Conservation (phyloP, 1,284 basidiomycete species). For the Cryptococcus sp. region DNA sequence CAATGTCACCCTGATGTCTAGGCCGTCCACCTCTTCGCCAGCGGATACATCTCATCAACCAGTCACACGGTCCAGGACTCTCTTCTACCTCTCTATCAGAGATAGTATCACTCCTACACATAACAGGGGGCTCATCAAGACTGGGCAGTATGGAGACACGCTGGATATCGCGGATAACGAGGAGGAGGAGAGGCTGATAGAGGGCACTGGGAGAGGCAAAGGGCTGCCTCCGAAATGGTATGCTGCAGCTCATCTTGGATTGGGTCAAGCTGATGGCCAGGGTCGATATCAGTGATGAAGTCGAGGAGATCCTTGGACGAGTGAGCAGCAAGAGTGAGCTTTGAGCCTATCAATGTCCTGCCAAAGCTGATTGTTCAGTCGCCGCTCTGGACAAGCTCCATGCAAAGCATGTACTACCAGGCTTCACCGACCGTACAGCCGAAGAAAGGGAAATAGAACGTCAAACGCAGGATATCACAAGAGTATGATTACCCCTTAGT, state of each 20-base stretch:
- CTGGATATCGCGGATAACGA: conserved; percentile 51
- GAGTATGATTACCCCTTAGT: conserved; percentile 50
- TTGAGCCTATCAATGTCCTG: not conserved
- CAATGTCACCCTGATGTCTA: conserved; percentile 2
- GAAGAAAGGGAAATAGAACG: conserved; percentile 93
- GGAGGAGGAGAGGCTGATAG: conserved; percentile 71
- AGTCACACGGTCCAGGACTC: conserved; percentile 76
- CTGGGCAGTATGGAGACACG: conserved; percentile 40
- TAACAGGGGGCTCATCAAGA: not conserved
- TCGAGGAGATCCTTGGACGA: conserved; percentile 68
- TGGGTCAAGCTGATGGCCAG: conserved; percentile 50
- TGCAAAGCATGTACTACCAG: conserved; percentile 90
- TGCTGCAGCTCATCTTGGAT: conserved; percentile 15
- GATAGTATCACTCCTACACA: conserved; percentile 55
- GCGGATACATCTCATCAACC: conserved; percentile 16
- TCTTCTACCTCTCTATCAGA: conserved; percentile 90
- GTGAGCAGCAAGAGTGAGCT: conserved; percentile 72
- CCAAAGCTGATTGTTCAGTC: conserved; percentile 53
- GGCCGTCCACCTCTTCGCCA: conserved; percentile 1
- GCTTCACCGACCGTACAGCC: conserved; percentile 86
- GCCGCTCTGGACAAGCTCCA: conserved; percentile 83
- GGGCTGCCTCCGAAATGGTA: conserved; percentile 65
- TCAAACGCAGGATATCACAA: conserved; percentile 81
- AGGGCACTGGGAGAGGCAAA: conserved; percentile 47
- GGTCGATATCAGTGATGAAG: conserved; percentile 86